Base-by-base conservation (phyloP, 805 yeast species). In the Komagataella kurtzmanii region DNA sequence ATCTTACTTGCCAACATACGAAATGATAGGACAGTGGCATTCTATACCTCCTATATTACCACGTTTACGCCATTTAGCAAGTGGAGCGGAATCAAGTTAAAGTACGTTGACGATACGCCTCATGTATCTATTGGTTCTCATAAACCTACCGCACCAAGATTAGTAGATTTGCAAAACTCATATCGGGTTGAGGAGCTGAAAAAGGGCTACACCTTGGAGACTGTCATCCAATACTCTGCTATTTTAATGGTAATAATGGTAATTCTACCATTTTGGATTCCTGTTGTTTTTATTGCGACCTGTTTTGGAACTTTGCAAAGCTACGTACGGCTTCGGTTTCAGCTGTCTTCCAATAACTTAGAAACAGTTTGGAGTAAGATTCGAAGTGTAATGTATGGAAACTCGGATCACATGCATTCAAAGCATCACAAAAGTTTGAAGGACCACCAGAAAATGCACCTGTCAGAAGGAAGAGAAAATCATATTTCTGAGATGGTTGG, bases 11-110 rank as follows among this genome's bases (percentile, higher is more conserved):
- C 96, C 7, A 90, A 91, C 65, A 75, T 83, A 21, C 74, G 81
- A 52, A 82, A 86, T 61, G 98, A 90, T 65, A 73, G 97, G 54
- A 79, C 95, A 0, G 98, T 90, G 6, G 83, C 91, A 14, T 91
- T 88, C 64, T 86, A 80, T 67, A 88, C 97, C 0, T 74, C 95
- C 0, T 89, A 73, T 64, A 83, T 91, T 53, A 74, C 91, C 3
- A 74, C 81, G 30, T 76, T 74, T 54, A 80, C 86, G 52, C 96
- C 96, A 1, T 89, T 88, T 62, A 81, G 80, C 43, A 67, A 67
- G 49, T 75, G 77, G 74, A 74, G 74, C 49, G 60, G 61, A 17
- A 62, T 76, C 50, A 73, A 71, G 46, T 68, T 80, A 52, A 69
- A 70, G 40, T 81, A 71, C 58, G 67, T 81, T 43, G 67, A 71